Evolutionary conservation across 176 grass and related monocot genomes (phyloP), one percentile per base, ranked within the genome.

Genomic region (Aegilops speltoides): DNA sequence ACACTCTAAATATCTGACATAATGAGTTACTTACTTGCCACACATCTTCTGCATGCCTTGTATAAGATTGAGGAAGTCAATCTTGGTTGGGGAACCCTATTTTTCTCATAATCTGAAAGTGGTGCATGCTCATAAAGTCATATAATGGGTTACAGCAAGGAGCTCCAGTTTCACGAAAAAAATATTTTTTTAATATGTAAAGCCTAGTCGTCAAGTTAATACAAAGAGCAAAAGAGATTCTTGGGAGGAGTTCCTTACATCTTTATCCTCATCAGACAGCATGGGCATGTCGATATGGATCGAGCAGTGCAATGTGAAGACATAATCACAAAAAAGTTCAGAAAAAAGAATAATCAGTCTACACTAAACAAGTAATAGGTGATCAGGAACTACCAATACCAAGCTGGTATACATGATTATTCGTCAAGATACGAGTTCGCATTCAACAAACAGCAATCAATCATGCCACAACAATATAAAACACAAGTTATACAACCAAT

Each of bases 51-150:
- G 38, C 38, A 41, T 41, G 38, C 38, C 38, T 41, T 41, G 38
- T 41, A 41, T 41, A 41, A 41, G 10, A 41, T 9, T 10, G 38
- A 45, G 41, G 79, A 99, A 99, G 71, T 99, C 97, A 77, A 99
- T 99, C 87, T 99, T 99, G 84, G 96, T 99, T 19, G 84, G 89
- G 84, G 91, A 90, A 80, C 97, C 97, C 91, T 90, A 99, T 71
- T 91, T 99, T 79, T 64, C 10, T 93, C 77, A 99, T 96, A 88
- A 88, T 90, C 94, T 97, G 89, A 89, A 85, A 97, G 7, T 10
- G 85, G 36, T 15, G 19, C 6, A 84, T 76, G 36, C 8, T 12
- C 38, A 41, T 41, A 41, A 40, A 40, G 64, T 62, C 0, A 11
- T 52, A 87, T 7, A 9, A 8, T 65, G 8, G 19, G 22, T 43